phyloP scores from a whole-genome alignment of 2,329 filamentous ascomycete species.

The Pseudocercospora fuligena region DNA sequence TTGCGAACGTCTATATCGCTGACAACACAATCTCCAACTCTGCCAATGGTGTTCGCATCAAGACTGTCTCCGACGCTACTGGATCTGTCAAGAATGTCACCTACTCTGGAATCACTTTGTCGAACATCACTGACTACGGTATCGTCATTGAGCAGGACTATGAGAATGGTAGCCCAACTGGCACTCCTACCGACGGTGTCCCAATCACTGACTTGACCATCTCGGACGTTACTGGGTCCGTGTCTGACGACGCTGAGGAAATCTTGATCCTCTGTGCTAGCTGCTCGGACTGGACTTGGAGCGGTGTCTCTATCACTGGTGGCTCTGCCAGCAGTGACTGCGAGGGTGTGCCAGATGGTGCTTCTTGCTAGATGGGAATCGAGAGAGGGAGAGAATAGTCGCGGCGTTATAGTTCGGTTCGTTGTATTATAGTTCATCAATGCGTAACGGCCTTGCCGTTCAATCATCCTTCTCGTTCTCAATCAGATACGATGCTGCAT shows the following conservation, averaged over 20 bases:
- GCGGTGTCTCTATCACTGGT: slow-evolving; percentile 55
- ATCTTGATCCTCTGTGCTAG: slow-evolving; percentile 61
- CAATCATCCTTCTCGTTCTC: neutral
- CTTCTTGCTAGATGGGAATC: slow-evolving; percentile 24
- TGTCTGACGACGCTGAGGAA: slow-evolving; percentile 44
- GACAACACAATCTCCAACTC: slow-evolving; percentile 57
- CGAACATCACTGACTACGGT: slow-evolving; percentile 58
- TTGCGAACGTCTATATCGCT: slow-evolving; percentile 58
- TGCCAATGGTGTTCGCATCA: slow-evolving; percentile 62
- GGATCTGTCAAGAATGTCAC: slow-evolving; percentile 59
- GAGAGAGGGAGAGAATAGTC: neutral
- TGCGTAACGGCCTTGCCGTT: neutral
- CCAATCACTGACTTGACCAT: slow-evolving; percentile 59
- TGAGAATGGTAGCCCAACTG: slow-evolving; percentile 51
- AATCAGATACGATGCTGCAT: neutral
- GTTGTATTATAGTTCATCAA: neutral
- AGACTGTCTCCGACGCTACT: slow-evolving; percentile 57
- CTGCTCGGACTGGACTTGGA: slow-evolving; percentile 61
- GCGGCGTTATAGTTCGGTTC: neutral
- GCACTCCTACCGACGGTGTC: slow-evolving; percentile 56
- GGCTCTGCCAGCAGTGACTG: slow-evolving; percentile 53
- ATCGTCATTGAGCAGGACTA: slow-evolving; percentile 66
- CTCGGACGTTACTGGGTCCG: slow-evolving; percentile 51
- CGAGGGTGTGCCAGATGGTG: slow-evolving; percentile 44
- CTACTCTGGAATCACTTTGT: slow-evolving; percentile 59